phyloP scores from a whole-genome alignment of 139 green algal genomes.

The Nannochloris sp. region DNA sequence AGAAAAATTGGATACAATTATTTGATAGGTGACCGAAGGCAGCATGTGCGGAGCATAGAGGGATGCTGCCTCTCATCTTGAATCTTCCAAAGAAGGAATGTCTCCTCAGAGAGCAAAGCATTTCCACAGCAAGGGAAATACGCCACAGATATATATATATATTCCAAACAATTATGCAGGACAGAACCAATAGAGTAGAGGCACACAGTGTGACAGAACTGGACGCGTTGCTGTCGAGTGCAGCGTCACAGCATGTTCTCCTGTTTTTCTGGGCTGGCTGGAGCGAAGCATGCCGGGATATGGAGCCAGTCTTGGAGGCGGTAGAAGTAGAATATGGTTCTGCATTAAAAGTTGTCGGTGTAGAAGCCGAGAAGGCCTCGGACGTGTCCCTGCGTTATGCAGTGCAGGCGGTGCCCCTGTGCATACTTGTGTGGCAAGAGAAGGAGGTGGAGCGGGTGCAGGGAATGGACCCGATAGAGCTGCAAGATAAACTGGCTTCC shows the following conservation, averaged over 20 bases:
- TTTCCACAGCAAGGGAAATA: no score
- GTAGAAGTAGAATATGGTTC: constrained; percentile 38
- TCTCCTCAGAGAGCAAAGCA: no score
- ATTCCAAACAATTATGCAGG: no score
- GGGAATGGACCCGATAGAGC: constrained; percentile 52
- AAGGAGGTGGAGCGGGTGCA: constrained; percentile 56
- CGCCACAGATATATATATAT: no score
- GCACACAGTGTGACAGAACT: not conserved
- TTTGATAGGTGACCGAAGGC: no score
- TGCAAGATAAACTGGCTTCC: not conserved
- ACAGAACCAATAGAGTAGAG: no score
- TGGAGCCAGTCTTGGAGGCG: constrained; percentile 53
- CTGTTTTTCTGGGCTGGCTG: constrained; percentile 73
- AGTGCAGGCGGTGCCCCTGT: constrained; percentile 66
- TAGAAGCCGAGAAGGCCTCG: constrained; percentile 73
- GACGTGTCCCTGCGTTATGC: constrained; percentile 56
- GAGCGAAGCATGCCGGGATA: constrained; percentile 71
- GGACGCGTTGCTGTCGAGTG: not conserved
- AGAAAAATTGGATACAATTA: not conserved
- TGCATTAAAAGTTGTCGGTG: constrained; percentile 22
- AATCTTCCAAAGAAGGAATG: not conserved
- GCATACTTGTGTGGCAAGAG: constrained; percentile 50
- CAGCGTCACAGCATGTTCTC: constrained; percentile 34
- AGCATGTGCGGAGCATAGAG: no score
- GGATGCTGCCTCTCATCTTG: no score